Percentiles rank a stretch among this genome's conserved stretches.
Conservation (phyloP, 73 alveolate species). For the Halteria grandinella region DNA sequence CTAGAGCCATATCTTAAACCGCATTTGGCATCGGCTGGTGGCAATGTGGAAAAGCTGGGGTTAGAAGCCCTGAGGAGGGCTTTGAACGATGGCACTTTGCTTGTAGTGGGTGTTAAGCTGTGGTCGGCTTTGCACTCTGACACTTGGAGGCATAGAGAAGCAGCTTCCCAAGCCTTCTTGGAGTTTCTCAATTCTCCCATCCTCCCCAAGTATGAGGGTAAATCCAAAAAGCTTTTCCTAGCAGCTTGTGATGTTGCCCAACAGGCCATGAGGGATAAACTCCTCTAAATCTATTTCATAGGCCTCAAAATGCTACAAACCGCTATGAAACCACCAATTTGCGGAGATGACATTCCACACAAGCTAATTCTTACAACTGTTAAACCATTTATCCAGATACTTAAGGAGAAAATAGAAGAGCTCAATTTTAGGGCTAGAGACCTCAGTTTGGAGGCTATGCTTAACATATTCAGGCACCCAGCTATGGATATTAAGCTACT, state of each 20-base stretch:
- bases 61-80: slow-evolving; percentile 91
- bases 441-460: slow-evolving; percentile 81
- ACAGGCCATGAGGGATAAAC: slow-evolving; percentile 92
- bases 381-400: slow-evolving; percentile 86
- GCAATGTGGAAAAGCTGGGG: slow-evolving; percentile 70
- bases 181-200: slow-evolving; percentile 92
- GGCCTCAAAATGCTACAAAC: slow-evolving; percentile 89
- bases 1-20: slow-evolving; percentile 89
- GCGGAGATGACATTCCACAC: slow-evolving; percentile 95
- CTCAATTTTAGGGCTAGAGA: slow-evolving; percentile 95
- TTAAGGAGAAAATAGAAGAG: slow-evolving; percentile 91
- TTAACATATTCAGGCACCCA: slow-evolving; percentile 92
- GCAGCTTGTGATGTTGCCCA: slow-evolving; percentile 94
- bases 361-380: slow-evolving; percentile 84
- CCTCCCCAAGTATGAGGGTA: slow-evolving; percentile 87
- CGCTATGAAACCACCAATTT: slow-evolving; percentile 93
- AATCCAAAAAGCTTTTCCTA: slow-evolving; percentile 84
- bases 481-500: slow-evolving; percentile 87
- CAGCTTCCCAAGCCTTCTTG: slow-evolving; percentile 95
- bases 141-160: slow-evolving; percentile 98
- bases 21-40: slow-evolving; percentile 81
- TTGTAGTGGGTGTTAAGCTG: slow-evolving; percentile 92
- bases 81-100: slow-evolving; percentile 83
- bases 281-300: slow-evolving; percentile 87
- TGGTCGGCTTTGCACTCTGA: slow-evolving; percentile 95